Evolutionary conservation across 768 basidiomycete species (phyloP), one percentile per base, ranked within the genome.

Genomic region (Polyporus arcularius): DNA sequence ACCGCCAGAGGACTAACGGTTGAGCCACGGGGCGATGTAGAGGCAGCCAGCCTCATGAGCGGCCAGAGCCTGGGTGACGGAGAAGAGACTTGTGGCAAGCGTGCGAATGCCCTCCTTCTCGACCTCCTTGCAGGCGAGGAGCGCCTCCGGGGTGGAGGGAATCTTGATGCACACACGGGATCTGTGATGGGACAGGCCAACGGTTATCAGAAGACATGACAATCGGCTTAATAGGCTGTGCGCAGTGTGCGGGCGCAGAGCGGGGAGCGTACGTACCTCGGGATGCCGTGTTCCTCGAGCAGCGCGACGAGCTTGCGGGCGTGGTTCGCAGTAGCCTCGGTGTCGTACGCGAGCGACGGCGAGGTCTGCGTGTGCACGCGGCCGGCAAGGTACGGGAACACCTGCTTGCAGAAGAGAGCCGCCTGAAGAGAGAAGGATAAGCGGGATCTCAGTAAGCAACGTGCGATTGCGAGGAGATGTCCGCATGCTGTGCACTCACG

Each of bases 131-230:
- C 83, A 84, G 1, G 85, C 84, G 14, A 80, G 60, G 46, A 85
- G 71, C 6, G 79, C 78, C 62, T 83, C 79, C 3, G 81, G 80
- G 0, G 83, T 85, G 11, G 79, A 73, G 14, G 84, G 85, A 43
- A 87, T 82, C 68, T 86, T 87, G 71, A 87, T 81, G 67, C 83
- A 84, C 21, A 83, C 80, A 11, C 82, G 75, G 30, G 77, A 73
- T 64, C 80, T 26, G 2, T 79, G 56, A 58, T 42, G 18, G 54
- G 21, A 48, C 21, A 32, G 4, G 28, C 15, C 31, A 5, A 30
- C 35, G 41, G 31, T 28, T 48, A 26, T 26, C 21, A 26, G 21
- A 26, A 26, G 21, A 26, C 21, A 26, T 2, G 21, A 26, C 21
- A 26, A 26, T 26, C 2, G 21, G 2, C 21, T 26, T 26, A 26